Percentiles rank a stretch among this genome's conserved stretches.
Conservation (phyloP, 2,329 filamentous ascomycete species). For the Nigrospora osmanthi region DNA sequence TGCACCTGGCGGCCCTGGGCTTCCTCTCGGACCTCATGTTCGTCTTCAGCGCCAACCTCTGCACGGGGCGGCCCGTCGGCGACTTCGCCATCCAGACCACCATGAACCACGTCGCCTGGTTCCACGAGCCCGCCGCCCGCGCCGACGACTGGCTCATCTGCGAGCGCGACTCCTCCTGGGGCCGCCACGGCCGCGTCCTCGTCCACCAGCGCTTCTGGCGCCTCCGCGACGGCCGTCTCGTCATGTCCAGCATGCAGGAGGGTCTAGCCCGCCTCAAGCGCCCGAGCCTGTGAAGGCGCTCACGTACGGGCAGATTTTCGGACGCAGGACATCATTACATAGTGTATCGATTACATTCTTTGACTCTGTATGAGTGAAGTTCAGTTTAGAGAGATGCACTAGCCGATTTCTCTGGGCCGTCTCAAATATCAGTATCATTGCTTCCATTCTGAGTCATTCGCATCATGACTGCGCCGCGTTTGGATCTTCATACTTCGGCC, state of each 20-base stretch:
- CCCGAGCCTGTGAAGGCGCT: not conserved
- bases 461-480: too few relatives aligned
- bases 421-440: too few relatives aligned
- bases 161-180: conserved; percentile 8
- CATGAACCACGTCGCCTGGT: conserved; percentile 7
- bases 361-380: too few relatives aligned
- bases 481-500: too few relatives aligned
- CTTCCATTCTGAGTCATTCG: too few relatives aligned
- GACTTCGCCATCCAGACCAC: conserved; percentile 3
- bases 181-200: conserved; percentile 7
- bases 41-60: conserved; percentile 4
- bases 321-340: too few relatives aligned
- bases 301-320: too few relatives aligned
- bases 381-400: too few relatives aligned
- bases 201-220: conserved; percentile 8
- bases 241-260: conserved; percentile 7
- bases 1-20: conserved; percentile 3
- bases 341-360: too few relatives aligned
- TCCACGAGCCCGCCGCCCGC: conserved; percentile 5
- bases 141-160: conserved; percentile 8
- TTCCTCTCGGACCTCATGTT: conserved; percentile 3
- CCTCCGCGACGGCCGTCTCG: conserved; percentile 4
- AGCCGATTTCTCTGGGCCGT: too few relatives aligned
- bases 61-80: conserved; percentile 1
- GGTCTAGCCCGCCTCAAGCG: conserved; percentile 6